A percentile compares a stretch with the other conserved stretches of the same genome.
These are phyloP conservation scores for Monilinia polystroma DNA, from an alignment of 2,329 filamentous ascomycete genomes.

Conservation along the genomic window DNA sequence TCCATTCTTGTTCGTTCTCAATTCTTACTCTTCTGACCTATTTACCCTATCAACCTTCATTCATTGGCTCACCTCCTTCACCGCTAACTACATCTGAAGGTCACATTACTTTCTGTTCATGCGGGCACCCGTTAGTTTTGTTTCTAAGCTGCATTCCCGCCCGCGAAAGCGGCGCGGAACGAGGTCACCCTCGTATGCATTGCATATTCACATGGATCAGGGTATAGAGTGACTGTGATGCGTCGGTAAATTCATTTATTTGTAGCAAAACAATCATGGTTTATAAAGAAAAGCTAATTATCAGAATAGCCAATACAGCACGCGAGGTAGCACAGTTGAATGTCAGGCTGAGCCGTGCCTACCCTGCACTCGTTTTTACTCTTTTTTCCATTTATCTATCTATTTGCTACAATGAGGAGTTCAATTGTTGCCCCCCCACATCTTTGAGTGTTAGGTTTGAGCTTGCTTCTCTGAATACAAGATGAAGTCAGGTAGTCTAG, in stretches of 20 bases:
- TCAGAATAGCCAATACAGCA: neutral
- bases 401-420: neutral
- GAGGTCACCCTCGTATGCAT: conserved; percentile 24
- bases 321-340: neutral
- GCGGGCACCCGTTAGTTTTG: conserved; percentile 36
- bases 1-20: neutral
- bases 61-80: conserved; percentile 26
- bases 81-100: conserved; percentile 29
- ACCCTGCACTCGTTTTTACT: neutral
- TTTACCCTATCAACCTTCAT: neutral
- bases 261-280: neutral
- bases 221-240: neutral
- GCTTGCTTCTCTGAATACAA: neutral
- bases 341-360: conserved; percentile 8
- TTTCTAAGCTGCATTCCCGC: conserved; percentile 34
- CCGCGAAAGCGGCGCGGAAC: conserved; percentile 37
- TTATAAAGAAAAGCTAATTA: neutral
- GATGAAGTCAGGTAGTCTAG: neutral
- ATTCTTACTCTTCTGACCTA: neutral
- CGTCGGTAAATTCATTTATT: neutral
- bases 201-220: conserved; percentile 22
- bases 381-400: neutral
- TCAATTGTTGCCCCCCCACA: neutral
- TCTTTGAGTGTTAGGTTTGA: neutral
- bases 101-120: conserved; percentile 36